phyloP scores from a whole-genome alignment of 1,284 basidiomycete species.

The Inonotus obliquus region DNA sequence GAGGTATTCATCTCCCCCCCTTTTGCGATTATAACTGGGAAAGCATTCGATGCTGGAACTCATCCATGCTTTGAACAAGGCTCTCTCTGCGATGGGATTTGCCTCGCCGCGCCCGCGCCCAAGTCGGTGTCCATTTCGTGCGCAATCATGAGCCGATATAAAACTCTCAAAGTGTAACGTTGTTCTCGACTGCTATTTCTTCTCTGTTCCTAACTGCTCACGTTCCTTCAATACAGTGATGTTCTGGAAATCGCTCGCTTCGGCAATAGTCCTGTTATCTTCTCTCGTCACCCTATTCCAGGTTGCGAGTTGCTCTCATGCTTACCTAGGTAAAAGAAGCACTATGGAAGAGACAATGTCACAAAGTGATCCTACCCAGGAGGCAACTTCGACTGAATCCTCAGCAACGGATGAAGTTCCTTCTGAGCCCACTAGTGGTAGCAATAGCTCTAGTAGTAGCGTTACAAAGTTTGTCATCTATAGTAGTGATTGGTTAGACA shows the following conservation, averaged over 20 bases:
- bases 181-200: no score
- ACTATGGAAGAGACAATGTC: no score
- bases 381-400: no score
- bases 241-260: slow-evolving; percentile 9
- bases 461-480: slow-evolving; percentile 10
- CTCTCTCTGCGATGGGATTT: no score
- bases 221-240: background rate
- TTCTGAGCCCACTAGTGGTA: background rate
- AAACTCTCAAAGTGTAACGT: no score
- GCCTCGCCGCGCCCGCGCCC: no score
- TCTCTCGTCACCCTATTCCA: background rate
- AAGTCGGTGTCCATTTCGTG: no score
- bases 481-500: slow-evolving; percentile 2
- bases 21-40: no score
- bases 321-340: background rate
- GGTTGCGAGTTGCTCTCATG: background rate
- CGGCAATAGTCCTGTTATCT: background rate
- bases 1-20: no score
- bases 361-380: background rate
- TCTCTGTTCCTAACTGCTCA: background rate
- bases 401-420: background rate
- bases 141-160: no score
- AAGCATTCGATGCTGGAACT: no score
- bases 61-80: no score
- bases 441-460: background rate